phyloP scores from a whole-genome alignment of 2,329 filamentous ascomycete genomes.

The Coniochaeta prunicola region DNA sequence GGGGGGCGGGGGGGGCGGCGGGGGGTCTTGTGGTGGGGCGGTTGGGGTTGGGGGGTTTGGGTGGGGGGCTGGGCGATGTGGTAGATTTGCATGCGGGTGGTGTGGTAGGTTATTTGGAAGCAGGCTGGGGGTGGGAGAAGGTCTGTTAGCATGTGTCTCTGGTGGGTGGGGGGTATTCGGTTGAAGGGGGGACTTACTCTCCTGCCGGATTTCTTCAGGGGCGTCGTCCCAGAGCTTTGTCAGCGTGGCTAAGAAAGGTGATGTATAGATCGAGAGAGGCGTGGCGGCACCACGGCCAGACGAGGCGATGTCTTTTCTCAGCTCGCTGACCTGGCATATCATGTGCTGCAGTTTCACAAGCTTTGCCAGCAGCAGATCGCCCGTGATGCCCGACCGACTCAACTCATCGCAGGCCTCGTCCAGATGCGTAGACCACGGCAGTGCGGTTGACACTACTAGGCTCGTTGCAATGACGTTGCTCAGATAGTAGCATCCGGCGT shows the following conservation, averaged over 20 bases:
- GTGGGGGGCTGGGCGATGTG: not conserved
- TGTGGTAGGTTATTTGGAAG: not conserved
- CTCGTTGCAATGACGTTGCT: constrained; percentile 19
- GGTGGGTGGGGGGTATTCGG: not conserved
- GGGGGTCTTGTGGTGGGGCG: not conserved
- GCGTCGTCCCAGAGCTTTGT: not conserved
- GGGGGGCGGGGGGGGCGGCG: not conserved
- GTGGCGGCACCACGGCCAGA: not conserved
- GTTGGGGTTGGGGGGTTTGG: not conserved
- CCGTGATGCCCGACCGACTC: not conserved
- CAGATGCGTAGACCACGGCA: constrained; percentile 31
- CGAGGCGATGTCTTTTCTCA: not conserved
- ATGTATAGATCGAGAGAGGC: not conserved
- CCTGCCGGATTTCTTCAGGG: not conserved
- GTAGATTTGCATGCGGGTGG: not conserved
- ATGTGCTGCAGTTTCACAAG: constrained; percentile 11
- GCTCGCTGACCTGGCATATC: not conserved
- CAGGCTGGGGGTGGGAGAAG: not conserved
- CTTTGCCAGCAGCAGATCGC: constrained; percentile 10
- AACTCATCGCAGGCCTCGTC: constrained; percentile 11
- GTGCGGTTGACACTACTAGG: constrained; percentile 20
- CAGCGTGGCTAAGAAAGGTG: not conserved
- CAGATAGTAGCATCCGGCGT: constrained; percentile 34
- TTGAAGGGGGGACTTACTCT: not conserved
- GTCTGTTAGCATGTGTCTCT: not conserved